Conservation (phyloP, 495 filamentous ascomycete species). For the Penicillium macrosclerotiorum region DNA sequence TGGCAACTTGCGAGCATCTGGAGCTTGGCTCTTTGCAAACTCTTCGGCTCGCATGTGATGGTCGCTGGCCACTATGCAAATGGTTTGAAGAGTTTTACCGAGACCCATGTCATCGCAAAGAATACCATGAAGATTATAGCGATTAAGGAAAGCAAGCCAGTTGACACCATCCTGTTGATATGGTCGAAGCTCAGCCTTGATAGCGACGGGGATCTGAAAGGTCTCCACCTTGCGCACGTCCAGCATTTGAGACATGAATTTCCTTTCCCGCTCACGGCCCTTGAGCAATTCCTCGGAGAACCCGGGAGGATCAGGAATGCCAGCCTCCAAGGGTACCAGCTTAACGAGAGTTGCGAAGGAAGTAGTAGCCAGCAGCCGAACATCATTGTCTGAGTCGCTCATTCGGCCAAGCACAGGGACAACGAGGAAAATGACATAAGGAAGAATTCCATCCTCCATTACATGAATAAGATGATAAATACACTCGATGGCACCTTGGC, state of each 20-base stretch:
- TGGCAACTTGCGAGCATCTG: conserved; percentile 75
- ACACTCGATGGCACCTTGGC: conserved; percentile 90
- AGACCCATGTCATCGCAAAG: conserved; percentile 99
- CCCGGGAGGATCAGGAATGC: conserved; percentile 94
- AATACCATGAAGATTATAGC: conserved; percentile 95
- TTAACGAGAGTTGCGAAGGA: conserved; percentile 97
- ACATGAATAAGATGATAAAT: conserved; percentile 96
- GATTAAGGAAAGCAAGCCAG: conserved; percentile 97
- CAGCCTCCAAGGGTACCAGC: conserved; percentile 96
- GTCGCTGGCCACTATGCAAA: conserved; percentile 97
- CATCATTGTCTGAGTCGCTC: conserved; percentile 96
- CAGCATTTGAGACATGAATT: conserved; percentile 94
- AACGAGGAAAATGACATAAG: conserved; percentile 98
- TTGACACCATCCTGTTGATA: conserved; percentile 99
- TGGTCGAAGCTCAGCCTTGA: conserved; percentile 91
- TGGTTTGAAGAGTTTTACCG: conserved; percentile 93
- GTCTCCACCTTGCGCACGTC: conserved; percentile 93
- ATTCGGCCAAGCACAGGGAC: conserved; percentile 98
- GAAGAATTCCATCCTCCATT: conserved; percentile 94
- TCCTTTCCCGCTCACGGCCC: conserved; percentile 87
- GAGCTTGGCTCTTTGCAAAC: conserved; percentile 71
- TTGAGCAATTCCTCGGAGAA: conserved; percentile 82
- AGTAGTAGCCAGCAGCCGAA: conserved; percentile 90
- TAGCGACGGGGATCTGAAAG: conserved; percentile 90
- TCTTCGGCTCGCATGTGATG: conserved; percentile 92